Conservation (phyloP, 495 filamentous ascomycete genomes). For the Paragyromitra xinjiangensis region DNA sequence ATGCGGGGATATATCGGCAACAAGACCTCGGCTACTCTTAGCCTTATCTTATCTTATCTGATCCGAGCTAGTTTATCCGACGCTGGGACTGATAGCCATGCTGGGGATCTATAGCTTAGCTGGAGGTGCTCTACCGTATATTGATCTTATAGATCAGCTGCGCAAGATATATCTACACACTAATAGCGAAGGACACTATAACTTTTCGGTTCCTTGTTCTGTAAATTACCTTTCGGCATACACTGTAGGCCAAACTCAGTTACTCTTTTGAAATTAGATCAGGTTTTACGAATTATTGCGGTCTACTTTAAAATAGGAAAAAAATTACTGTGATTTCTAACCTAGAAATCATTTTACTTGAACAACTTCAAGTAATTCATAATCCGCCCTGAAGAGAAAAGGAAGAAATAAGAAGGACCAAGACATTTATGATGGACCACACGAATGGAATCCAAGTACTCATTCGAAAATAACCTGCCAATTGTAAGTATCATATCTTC, state of each 20-base stretch:
- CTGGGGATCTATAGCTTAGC: too few species aligned
- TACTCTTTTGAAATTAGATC: too few species aligned
- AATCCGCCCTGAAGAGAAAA: conserved; percentile 96
- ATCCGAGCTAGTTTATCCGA: neutral
- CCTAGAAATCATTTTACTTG: neutral
- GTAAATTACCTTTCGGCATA: too few species aligned
- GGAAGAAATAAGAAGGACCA: conserved; percentile 89
- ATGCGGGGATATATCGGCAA: conserved; percentile 47
- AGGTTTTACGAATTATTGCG: too few species aligned
- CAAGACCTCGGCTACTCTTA: conserved; percentile 8
- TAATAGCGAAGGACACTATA: too few species aligned
- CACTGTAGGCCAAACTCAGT: too few species aligned
- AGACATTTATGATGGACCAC: conserved; percentile 89
- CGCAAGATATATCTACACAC: too few species aligned
- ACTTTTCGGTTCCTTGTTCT: too few species aligned
- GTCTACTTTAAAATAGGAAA: neutral
- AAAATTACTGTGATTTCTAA: neutral
- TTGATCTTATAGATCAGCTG: too few species aligned
- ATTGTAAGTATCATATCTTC: conserved; percentile 11
- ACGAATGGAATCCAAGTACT: conserved; percentile 96
- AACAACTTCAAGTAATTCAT: conserved; percentile 60
- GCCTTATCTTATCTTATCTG: conserved; percentile 18
- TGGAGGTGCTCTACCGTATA: too few species aligned
- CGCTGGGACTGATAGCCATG: neutral
- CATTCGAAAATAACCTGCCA: conserved; percentile 76